Evolutionary conservation across 2,329 filamentous ascomycete genomes (phyloP).

Genomic region (Herpotrichia juniperi): DNA sequence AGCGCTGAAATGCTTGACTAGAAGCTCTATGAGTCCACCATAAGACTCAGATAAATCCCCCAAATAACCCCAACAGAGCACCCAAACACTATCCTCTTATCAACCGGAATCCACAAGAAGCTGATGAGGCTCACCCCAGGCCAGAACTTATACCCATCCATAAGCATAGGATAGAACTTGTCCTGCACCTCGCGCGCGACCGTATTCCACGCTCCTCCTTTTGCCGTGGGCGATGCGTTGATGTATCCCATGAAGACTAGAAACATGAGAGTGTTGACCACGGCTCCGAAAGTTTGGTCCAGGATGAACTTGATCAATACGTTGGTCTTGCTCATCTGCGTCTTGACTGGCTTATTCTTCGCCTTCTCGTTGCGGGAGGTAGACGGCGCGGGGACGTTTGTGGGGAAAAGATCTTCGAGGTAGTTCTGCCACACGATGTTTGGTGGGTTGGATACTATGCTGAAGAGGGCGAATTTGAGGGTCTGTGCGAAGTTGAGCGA

Average conservation of each 20-base stretch:
- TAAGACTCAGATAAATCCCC: constrained; percentile 76
- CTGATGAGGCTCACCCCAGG: constrained; percentile 72
- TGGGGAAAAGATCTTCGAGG: constrained; percentile 77
- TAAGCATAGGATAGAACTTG: constrained; percentile 62
- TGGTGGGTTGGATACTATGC: constrained; percentile 74
- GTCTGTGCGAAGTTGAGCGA: constrained; percentile 70
- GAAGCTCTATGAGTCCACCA: constrained; percentile 41
- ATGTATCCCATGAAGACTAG: constrained; percentile 63
- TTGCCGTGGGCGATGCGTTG: constrained; percentile 28
- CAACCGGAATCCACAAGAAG: constrained; percentile 74
- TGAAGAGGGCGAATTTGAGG: constrained; percentile 78
- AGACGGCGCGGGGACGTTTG: constrained; percentile 49
- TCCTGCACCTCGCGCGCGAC: constrained; percentile 35
- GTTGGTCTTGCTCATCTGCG: constrained; percentile 63
- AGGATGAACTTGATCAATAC: constrained; percentile 70
- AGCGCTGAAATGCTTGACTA: no score
- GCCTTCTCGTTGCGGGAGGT: constrained; percentile 33
- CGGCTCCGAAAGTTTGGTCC: constrained; percentile 71
- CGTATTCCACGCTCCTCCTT: constrained; percentile 40
- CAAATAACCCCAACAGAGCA: constrained; percentile 74
- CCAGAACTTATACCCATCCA: constrained; percentile 75
- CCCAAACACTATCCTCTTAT: constrained; percentile 73
- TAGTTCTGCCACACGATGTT: constrained; percentile 88
- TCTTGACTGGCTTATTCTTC: constrained; percentile 30
- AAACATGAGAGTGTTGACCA: constrained; percentile 70